These are phyloP conservation scores for Colletotrichum sp. DNA, from an alignment of 2,329 filamentous ascomycete genomes.

Conservation along the genomic window DNA sequence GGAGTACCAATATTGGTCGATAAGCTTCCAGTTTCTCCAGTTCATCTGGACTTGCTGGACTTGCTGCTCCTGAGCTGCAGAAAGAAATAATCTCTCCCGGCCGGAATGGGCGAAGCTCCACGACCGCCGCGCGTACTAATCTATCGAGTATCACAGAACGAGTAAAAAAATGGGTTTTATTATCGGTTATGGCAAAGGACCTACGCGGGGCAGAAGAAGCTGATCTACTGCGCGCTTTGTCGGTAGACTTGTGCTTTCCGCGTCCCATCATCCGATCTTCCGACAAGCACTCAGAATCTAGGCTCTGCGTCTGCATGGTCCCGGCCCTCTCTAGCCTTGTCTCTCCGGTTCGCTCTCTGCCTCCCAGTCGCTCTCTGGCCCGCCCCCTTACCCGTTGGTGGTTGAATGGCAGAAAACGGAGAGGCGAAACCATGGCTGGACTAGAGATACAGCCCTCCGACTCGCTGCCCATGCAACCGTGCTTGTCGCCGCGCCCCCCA, in stretches of 20 bases:
- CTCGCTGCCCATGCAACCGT: background rate
- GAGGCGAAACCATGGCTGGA: background rate
- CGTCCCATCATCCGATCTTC: background rate
- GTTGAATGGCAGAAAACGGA: background rate
- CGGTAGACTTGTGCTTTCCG: background rate
- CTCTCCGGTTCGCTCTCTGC: background rate
- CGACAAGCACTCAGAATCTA: background rate
- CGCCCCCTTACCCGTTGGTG: background rate
- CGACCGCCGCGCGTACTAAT: background rate
- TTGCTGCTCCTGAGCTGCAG: background rate
- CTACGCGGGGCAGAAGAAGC: background rate
- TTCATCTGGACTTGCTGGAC: background rate
- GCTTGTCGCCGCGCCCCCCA: background rate
- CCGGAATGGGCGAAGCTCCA: background rate
- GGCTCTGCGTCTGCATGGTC: background rate
- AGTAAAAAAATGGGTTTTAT: background rate
- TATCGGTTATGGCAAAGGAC: background rate
- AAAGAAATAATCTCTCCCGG: background rate
- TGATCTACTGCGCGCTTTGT: background rate
- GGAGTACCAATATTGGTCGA: background rate
- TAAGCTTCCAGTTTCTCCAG: background rate
- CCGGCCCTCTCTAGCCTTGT: background rate
- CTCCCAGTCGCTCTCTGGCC: background rate
- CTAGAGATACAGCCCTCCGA: background rate
- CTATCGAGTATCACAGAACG: background rate